A percentile compares a stretch with the other conserved stretches of the same genome.
These are phyloP conservation scores for Prunus persica DNA, from an alignment of 306 rosid species.

Conservation along the genomic window Prunus_persica_NCBIv2 NC_034012.1:11274501-11275000, in stretches of 20 bases:
- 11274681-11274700: not conserved
- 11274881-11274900: not conserved
- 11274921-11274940: not conserved
- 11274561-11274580: too few species aligned
- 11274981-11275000: not conserved
- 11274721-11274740: slow-evolving; percentile 31
- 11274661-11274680: not conserved
- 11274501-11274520: not conserved
- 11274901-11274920: not conserved
- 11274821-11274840: slow-evolving; percentile 1
- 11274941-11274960: not conserved
- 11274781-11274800: slow-evolving; percentile 76
- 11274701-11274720: slow-evolving; percentile 3
- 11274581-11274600: not conserved
- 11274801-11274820: slow-evolving; percentile 74
- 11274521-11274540: not conserved
- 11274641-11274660: not conserved
- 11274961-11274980: not conserved
- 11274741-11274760: slow-evolving; percentile 16
- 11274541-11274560: not conserved
- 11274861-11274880: not conserved
- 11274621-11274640: not conserved
- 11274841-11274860: not conserved
- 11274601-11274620: not conserved
- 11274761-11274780: slow-evolving; percentile 78